Evolutionary conservation across 2,329 filamentous ascomycete genomes (phyloP), one percentile per base, ranked within the genome.

Genomic region (Verticillium isaacii): DNA sequence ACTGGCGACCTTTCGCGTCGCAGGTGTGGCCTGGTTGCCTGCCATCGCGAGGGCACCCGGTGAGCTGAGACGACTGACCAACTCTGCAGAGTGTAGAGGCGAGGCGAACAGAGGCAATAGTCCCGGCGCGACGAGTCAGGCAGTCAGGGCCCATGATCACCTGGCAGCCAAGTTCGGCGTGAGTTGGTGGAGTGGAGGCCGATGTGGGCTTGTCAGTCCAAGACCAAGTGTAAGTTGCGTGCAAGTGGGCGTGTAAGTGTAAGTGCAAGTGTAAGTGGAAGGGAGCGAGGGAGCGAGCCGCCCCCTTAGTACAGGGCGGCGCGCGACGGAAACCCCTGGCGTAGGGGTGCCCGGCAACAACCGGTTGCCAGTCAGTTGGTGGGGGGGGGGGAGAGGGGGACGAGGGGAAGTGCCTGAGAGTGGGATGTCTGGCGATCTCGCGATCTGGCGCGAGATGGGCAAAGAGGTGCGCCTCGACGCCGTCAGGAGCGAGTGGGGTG

Each of bases 211-310:
- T 52, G 45, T 23, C 9, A 25, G n/a, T 52, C n/a, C 23, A 14
- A 52, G 34, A 11, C 2, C 14, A 14, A 36, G 34, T 36, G 34
- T 36, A 14, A 23, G 45, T 52, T 29, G 29, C 29, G 29, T 52
- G 45, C 23, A 14, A 29, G 34, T 36, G 34, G 9, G 34, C 9
- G 34, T 36, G 34, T 36, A 14, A 23, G 45, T 52, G 45, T 3
- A 25, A 25, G 25, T 25, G 23, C 19, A 50, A 23, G 41, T 50
- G 45, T 2, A 52, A 12, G 45, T 57, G 55, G 32, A 34, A 23
- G 32, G 32, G 32, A 58, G 57, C 36, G 57, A 58, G 57, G 57
- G 57, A 29, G 29, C 57, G 57, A 58, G 57, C 57, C 57, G 57
- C 37, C 32, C 23, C 37, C 57, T 45, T 29, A 25, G 19, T 58